Conservation (phyloP, 2,329 filamentous ascomycete genomes). For the Lasiodiplodia sp. region DNA sequence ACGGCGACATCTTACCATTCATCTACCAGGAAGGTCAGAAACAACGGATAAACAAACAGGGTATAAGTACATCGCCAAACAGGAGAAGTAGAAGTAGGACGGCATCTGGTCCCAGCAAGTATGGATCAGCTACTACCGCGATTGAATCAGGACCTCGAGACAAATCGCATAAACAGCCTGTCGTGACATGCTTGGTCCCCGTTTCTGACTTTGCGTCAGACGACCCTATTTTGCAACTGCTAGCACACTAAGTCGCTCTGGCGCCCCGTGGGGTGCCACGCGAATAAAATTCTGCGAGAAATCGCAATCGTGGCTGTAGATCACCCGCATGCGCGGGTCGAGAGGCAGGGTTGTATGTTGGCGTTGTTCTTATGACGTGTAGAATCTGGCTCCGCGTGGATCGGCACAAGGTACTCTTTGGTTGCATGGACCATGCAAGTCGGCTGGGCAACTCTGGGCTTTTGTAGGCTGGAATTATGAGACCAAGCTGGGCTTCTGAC, state of each 20-base stretch:
- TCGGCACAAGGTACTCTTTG: not conserved
- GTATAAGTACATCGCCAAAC: not conserved
- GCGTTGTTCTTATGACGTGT: not conserved
- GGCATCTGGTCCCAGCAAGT: not conserved
- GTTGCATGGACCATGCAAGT: not conserved
- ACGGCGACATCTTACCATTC: not conserved
- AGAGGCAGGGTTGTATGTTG: constrained; percentile 2
- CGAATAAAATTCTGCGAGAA: not conserved
- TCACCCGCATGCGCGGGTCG: not conserved
- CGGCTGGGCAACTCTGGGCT: not conserved
- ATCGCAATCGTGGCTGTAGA: constrained; percentile 4
- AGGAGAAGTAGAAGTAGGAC: not conserved
- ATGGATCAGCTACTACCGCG: not conserved
- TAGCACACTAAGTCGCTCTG: not conserved
- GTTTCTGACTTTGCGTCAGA: constrained; percentile 2
- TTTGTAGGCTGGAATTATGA: not conserved
- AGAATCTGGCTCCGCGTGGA: not conserved
- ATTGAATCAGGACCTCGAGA: not conserved
- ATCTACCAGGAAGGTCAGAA: not conserved
- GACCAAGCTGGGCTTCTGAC: not conserved
- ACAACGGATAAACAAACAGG: not conserved
- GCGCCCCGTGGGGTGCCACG: constrained; percentile 1
- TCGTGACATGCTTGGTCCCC: not conserved
- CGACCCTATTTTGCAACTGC: not conserved
- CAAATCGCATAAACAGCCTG: not conserved